Percentiles rank a stretch among this genome's conserved stretches.
Evolutionary conservation across 805 yeast species (phyloP).

Genomic region (Kluyveromyces siamensis): DNA sequence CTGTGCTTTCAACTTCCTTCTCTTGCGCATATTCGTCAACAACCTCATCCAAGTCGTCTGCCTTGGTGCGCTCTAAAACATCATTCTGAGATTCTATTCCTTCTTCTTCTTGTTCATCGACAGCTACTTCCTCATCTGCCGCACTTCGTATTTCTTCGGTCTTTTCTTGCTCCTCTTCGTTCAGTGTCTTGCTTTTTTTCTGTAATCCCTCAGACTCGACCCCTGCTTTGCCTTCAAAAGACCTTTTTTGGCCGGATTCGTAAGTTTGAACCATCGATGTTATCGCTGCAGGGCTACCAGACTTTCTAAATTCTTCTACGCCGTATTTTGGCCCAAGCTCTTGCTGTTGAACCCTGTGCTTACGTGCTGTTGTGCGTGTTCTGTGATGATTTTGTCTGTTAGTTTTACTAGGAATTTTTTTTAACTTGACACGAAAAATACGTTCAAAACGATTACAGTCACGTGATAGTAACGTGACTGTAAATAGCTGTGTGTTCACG

Average conservation of each 20-base stretch:
- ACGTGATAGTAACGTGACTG: background rate
- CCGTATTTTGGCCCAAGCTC: background rate
- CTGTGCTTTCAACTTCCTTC: background rate
- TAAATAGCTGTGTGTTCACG: background rate
- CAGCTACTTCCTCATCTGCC: background rate
- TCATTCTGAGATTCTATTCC: slow-evolving; percentile 8
- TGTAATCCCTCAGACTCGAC: slow-evolving; percentile 1
- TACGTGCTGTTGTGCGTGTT: background rate
- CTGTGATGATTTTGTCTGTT: background rate
- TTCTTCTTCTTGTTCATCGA: slow-evolving; percentile 6
- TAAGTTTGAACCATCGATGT: background rate
- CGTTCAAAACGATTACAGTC: background rate
- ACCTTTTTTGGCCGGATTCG: background rate
- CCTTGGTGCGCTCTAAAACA: slow-evolving; percentile 7
- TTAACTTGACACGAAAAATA: background rate
- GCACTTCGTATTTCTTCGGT: background rate
- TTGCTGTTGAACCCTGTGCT: background rate
- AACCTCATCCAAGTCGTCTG: slow-evolving; percentile 15
- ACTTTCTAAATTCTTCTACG: no score
- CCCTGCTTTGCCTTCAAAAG: background rate
- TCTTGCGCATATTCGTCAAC: slow-evolving; percentile 12
- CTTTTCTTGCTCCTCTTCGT: background rate
- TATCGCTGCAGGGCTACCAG: background rate
- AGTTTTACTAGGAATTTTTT: background rate
- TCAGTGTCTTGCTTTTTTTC: background rate